Percentiles rank a stretch among this genome's conserved stretches.
Evolutionary conservation across 345 rosid species (phyloP).

Genomic region (Anacardium occidentale): DNA sequence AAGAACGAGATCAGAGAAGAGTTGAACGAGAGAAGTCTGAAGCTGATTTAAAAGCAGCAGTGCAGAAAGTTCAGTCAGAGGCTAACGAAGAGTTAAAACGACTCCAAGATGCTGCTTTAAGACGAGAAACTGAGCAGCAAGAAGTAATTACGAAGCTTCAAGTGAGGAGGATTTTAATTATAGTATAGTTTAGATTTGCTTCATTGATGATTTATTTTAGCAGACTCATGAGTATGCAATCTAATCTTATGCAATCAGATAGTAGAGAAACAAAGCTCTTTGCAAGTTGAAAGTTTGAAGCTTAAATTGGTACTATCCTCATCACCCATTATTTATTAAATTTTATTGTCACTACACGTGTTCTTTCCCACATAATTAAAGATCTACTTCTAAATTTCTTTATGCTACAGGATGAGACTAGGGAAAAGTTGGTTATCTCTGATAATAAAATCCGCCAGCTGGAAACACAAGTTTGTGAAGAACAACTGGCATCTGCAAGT

Average conservation of each 20-base stretch:
- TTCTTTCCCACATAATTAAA: constrained; percentile 5
- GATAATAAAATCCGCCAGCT: constrained; percentile 90
- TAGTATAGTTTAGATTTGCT: constrained; percentile 15
- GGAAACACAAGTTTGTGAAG: constrained; percentile 76
- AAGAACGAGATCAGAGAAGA: constrained; percentile 80
- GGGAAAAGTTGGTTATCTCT: constrained; percentile 77
- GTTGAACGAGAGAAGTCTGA: constrained; percentile 76
- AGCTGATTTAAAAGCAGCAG: constrained; percentile 68
- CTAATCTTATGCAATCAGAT: constrained; percentile 49
- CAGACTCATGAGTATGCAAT: constrained; percentile 19
- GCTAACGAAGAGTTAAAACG: constrained; percentile 73
- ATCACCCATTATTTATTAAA: background rate
- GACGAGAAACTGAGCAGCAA: constrained; percentile 70
- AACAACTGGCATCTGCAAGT: constrained; percentile 58
- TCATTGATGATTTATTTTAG: constrained; percentile 11
- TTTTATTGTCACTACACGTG: background rate
- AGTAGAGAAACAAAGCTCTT: constrained; percentile 71
- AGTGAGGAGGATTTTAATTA: constrained; percentile 37
- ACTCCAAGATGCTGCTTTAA: constrained; percentile 55
- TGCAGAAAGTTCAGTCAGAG: constrained; percentile 74
- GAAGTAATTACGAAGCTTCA: constrained; percentile 83
- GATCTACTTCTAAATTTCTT: constrained; percentile 14
- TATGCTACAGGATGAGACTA: constrained; percentile 69
- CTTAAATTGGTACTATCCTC: constrained; percentile 63
- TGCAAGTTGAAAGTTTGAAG: constrained; percentile 69